Base-by-base conservation (phyloP, 2,329 filamentous ascomycete genomes). In the Curvularia verruculosa region DNA sequence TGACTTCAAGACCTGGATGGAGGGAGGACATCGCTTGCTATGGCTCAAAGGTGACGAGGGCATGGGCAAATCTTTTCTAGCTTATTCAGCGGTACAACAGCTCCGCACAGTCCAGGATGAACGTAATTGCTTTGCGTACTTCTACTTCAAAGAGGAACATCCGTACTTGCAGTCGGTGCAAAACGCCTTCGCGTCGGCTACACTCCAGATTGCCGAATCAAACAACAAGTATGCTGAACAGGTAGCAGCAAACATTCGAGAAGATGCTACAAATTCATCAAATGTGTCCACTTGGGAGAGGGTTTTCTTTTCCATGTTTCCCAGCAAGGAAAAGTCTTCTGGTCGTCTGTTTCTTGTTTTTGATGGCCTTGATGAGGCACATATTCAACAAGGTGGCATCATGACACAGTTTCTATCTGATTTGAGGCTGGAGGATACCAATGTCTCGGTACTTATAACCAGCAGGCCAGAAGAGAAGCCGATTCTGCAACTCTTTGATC, bases 81-180 rank as follows among this genome's bases (percentile, higher is more conserved):
- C 50, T 5, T 46, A 28, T 9, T 52, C 50, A 8, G 23, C 3
- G 10, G 41, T 52, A 3, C 29, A 52, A 10, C 1, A 46, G n/a
- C 41, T 52, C 2, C 41, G 41, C 3, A 9, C 19, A n/a, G 21
- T 10, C 8, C 45, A 47, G 18, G 13, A 15, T 12, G 50, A 51
- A 0, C 18, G 52, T 3, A 51, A 43, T 10, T 53, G 31, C 18
- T 66, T 70, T 1, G 66, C 63, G 1, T 73, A 77, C 39, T 79
- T 77, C 51, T 78, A 76, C 47, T 78, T 78, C 52, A 72, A 74
- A 1, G 75, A 77, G 39, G 75, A 77, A 15, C 57, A 69, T 5
- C 51, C 64, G 3, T 68, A 66, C 26, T 50, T 71, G 5, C 63
- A 60, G 0, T 58, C 54, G 0, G 60, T 74, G 1, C 12, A 67